Evolutionary conservation across 805 yeast genomes (phyloP), one percentile per base, ranked within the genome.

Genomic region (Pichia nakasei): DNA sequence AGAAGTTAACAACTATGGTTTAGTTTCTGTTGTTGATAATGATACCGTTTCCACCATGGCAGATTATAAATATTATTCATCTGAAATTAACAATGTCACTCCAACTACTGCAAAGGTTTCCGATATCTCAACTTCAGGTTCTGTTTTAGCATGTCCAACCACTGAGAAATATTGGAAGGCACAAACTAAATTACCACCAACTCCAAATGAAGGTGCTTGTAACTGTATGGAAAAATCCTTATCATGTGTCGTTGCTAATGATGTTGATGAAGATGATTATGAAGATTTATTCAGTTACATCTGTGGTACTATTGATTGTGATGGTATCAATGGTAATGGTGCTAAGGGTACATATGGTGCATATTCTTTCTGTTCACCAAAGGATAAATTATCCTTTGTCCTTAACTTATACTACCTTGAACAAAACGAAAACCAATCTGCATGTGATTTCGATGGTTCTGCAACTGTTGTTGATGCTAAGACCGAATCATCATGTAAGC

Each of bases 1-100:
- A 68, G 91, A 84, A 69, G 68, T 66, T 44, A 83, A 83, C 67
- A 63, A 82, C 55, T 83, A 82, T 58, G 91, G 94, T 68, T 72
- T 83, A 59, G 89, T 83, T 43, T 51, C 75, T 43, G 63, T 78
- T 49, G 66, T 63, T 42, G 67, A 66, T 50, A 61, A 60, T 52
- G 67, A 66, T 27, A 48, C 62, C n/a, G 82, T 80, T 47, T 61
- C 68, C 41, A 82, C 91, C 45, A 65, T 80, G 65, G 63, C 63
- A 38, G 91, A 83, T 64, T 84, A 69, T 68, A 59, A 65, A 58
- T 70, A 82, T 69, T 80, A 76, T 65, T 76, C 78, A 48, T 67
- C 73, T 33, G 75, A 80, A 66, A 75, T 82, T 52, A 64, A 70
- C 51, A 55, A 60, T 29, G 63, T 83, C 53, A 52, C 73, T 45